A percentile compares a stretch with the other conserved stretches of the same genome.
Conservation (phyloP, 768 basidiomycete species). For the Tylopilus subfusipes region DNA sequence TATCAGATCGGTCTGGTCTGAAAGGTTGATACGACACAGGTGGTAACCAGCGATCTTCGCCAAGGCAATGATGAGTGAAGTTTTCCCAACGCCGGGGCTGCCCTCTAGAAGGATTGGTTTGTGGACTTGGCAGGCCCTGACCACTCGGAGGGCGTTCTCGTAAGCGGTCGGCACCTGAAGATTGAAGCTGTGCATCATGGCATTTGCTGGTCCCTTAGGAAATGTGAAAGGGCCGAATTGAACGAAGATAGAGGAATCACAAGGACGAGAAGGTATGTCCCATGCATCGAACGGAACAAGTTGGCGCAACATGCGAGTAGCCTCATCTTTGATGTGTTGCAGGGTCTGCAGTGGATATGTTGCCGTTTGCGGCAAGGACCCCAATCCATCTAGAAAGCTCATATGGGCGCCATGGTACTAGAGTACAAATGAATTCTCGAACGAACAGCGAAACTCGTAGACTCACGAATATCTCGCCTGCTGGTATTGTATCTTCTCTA, state of each 20-base stretch:
- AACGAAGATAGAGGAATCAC: slow-evolving; percentile 38
- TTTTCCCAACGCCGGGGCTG: slow-evolving; percentile 98
- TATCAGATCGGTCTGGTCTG: slow-evolving; percentile 95
- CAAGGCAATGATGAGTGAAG: slow-evolving; percentile 85
- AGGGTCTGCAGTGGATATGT: slow-evolving; percentile 60
- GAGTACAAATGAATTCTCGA: slow-evolving; percentile 12
- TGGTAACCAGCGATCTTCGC: slow-evolving; percentile 75
- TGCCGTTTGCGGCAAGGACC: slow-evolving; percentile 69
- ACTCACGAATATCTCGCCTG: slow-evolving; percentile 67
- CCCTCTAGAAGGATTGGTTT: slow-evolving; percentile 97
- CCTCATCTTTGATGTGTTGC: slow-evolving; percentile 57
- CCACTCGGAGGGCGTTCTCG: slow-evolving; percentile 82
- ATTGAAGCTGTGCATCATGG: slow-evolving; percentile 55
- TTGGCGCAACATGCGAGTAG: slow-evolving; percentile 48
- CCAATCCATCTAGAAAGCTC: slow-evolving; percentile 88
- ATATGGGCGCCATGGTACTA: slow-evolving; percentile 93
- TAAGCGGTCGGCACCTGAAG: slow-evolving; percentile 85
- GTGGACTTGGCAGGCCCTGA: slow-evolving; percentile 81
- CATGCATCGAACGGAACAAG: slow-evolving; percentile 46
- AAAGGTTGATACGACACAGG: slow-evolving; percentile 92
- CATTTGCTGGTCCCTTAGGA: slow-evolving; percentile 47
- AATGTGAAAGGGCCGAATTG: slow-evolving; percentile 77
- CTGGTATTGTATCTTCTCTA: slow-evolving; percentile 32
- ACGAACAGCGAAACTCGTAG: background rate
- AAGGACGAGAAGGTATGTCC: slow-evolving; percentile 24